phyloP scores from a whole-genome alignment of 139 green algal species.

The Tetraselmis chui region DNA sequence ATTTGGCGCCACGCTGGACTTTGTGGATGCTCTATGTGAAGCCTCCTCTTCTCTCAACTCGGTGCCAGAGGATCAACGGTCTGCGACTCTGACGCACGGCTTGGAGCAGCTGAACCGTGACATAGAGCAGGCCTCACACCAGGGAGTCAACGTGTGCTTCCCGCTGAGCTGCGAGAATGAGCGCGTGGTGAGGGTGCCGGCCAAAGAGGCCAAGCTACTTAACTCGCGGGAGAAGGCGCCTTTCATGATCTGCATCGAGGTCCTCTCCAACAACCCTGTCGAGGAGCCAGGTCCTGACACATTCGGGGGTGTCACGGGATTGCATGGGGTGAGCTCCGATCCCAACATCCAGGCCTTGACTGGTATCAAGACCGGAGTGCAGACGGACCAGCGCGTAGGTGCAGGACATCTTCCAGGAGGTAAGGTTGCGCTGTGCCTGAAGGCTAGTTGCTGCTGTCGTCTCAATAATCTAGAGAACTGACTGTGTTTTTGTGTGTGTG shows the following conservation, averaged over 20 bases:
- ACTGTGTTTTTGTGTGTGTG: neutral
- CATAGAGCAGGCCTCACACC: slow-evolving; percentile 47
- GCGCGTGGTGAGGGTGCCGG: slow-evolving; percentile 75
- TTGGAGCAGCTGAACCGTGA: slow-evolving; percentile 59
- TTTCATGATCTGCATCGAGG: slow-evolving; percentile 77
- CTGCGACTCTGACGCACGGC: slow-evolving; percentile 24
- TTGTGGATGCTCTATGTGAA: slow-evolving; percentile 89
- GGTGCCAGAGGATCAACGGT: slow-evolving; percentile 44
- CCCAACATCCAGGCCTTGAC: neutral
- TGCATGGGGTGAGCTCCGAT: neutral
- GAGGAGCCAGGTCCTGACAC: neutral
- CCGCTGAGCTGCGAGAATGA: slow-evolving; percentile 66
- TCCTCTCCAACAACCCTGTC: slow-evolving; percentile 29
- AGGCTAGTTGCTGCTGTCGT: too few species aligned
- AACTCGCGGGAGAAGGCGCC: slow-evolving; percentile 84
- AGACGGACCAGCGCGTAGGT: too few species aligned
- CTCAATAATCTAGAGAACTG: too few species aligned
- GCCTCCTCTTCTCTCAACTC: slow-evolving; percentile 63
- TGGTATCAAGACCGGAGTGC: neutral
- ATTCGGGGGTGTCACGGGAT: neutral
- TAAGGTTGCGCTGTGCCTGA: too few species aligned
- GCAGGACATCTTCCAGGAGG: neutral
- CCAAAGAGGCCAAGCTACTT: slow-evolving; percentile 76
- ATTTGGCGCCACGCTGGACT: slow-evolving; percentile 91
- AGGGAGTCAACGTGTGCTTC: slow-evolving; percentile 73